phyloP scores from a whole-genome alignment of 2,329 filamentous ascomycete genomes.

The Neofusicoccum kwambonambiense region DNA sequence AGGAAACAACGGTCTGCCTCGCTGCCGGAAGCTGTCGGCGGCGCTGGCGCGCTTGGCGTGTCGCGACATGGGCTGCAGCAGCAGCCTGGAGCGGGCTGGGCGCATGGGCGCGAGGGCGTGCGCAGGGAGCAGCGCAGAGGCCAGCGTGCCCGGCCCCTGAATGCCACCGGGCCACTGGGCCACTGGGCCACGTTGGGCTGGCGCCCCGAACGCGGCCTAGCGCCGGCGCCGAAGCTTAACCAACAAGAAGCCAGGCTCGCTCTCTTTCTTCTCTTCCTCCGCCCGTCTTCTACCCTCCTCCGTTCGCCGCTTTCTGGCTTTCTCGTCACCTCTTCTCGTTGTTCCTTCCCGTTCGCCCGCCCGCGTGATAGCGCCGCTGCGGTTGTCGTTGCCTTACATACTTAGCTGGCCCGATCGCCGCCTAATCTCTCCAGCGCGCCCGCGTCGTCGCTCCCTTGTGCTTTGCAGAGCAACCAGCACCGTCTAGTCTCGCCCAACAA shows the following conservation, averaged over 20 bases:
- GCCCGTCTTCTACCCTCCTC: conserved; percentile 72
- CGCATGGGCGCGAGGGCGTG: not conserved
- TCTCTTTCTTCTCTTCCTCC: conserved; percentile 33
- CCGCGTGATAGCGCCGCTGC: conserved; percentile 6
- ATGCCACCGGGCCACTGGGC: not conserved
- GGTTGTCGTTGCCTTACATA: conserved; percentile 28
- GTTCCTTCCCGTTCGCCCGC: conserved; percentile 19
- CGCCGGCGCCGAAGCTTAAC: not conserved
- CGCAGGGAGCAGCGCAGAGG: not conserved
- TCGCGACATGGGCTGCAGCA: not conserved
- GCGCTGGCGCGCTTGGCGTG: not conserved
- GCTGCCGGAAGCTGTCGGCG: not conserved
- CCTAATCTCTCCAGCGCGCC: conserved; percentile 32
- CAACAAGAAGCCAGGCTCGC: conserved; percentile 6
- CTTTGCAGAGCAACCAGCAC: conserved; percentile 20
- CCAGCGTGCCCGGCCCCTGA: not conserved
- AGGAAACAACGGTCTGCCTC: not conserved
- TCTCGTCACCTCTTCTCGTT: conserved; percentile 25
- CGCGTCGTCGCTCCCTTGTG: conserved; percentile 37
- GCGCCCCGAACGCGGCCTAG: not conserved
- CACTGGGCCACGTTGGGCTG: no score
- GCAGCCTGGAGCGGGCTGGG: not conserved
- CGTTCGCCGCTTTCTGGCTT: conserved; percentile 54
- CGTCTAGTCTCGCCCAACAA: conserved; percentile 3
- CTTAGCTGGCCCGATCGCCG: conserved; percentile 26